phyloP scores from a whole-genome alignment of 805 yeast genomes.

The Saccharomycopsis fodiens region DNA sequence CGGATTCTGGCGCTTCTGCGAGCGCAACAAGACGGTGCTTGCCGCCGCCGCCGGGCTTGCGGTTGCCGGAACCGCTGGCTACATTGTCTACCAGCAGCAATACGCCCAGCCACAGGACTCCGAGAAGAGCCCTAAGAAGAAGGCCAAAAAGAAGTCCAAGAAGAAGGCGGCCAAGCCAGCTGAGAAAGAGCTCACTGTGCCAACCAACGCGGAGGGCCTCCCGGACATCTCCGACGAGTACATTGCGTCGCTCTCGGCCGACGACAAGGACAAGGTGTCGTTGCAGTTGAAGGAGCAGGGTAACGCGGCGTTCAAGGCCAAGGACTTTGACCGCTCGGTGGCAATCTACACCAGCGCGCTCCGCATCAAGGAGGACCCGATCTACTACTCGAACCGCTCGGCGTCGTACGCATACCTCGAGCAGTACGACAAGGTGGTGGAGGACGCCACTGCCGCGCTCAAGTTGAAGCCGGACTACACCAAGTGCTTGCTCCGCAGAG shows the following conservation, averaged over 20 bases:
- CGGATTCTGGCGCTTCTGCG: conserved; percentile 29
- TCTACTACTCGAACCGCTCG: conserved; percentile 90
- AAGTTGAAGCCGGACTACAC: conserved; percentile 81
- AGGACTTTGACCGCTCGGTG: conserved; percentile 70
- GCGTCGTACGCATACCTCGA: conserved; percentile 87
- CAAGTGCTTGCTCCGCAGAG: conserved; percentile 90
- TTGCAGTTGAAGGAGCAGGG: conserved; percentile 83
- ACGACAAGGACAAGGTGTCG: conserved; percentile 58
- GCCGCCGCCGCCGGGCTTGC: conserved; percentile 57
- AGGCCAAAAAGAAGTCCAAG: conserved; percentile 27
- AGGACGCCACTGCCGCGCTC: conserved; percentile 82
- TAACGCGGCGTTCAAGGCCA: conserved; percentile 64
- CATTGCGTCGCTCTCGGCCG: conserved; percentile 37
- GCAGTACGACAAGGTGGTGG: conserved; percentile 75
- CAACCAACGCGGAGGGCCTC: conserved; percentile 48
- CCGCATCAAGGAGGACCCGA: conserved; percentile 69
- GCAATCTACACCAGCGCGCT: conserved; percentile 75
- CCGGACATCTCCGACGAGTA: conserved; percentile 47
- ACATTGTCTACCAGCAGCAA: conserved; percentile 29
- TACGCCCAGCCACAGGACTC: conserved; percentile 19
- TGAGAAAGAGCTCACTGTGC: conserved; percentile 35
- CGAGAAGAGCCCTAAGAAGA: conserved; percentile 41
- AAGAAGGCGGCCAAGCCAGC: conserved; percentile 19
- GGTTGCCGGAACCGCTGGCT: conserved; percentile 57
- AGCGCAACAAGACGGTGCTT: conserved; percentile 54